A percentile compares a stretch with the other conserved stretches of the same genome.
phyloP scores from a whole-genome alignment of 2,329 filamentous ascomycete species.

The Aspergillus arachidicola region DNA sequence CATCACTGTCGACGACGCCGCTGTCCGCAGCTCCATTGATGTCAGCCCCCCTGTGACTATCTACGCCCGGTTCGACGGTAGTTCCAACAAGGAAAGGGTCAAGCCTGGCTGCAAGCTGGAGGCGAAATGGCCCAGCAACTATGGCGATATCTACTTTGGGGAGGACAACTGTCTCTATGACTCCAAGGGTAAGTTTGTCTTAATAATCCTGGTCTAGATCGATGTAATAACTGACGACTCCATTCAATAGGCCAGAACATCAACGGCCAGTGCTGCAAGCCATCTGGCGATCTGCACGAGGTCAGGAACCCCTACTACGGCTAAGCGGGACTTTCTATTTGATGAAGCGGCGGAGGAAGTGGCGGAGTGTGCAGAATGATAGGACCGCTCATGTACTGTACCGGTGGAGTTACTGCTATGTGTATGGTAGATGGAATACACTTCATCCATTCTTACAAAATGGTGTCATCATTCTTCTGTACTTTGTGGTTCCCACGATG shows the following conservation, averaged over 20 bases:
- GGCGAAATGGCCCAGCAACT: background rate
- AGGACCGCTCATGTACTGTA: background rate
- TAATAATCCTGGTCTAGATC: background rate
- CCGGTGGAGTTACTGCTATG: background rate
- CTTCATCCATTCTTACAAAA: background rate
- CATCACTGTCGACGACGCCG: background rate
- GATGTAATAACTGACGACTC: background rate
- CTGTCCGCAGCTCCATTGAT: background rate
- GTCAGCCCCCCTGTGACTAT: background rate
- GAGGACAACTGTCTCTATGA: slow-evolving; percentile 3
- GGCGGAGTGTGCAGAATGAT: background rate
- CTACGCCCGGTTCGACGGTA: slow-evolving; percentile 5
- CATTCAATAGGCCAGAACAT: background rate
- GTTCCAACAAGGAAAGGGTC: background rate
- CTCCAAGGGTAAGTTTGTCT: background rate
- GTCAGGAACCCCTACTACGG: background rate
- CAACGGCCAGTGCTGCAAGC: background rate
- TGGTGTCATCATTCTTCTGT: too few species aligned
- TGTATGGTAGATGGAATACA: background rate
- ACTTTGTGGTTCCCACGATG: fast-evolving
- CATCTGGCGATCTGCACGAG: background rate
- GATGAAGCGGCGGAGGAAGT: background rate
- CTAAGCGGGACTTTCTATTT: background rate
- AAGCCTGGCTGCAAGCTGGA: background rate
- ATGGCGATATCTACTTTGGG: background rate